phyloP scores from a whole-genome alignment of 441 rosid species.

The Jatropha podagrica region DNA sequence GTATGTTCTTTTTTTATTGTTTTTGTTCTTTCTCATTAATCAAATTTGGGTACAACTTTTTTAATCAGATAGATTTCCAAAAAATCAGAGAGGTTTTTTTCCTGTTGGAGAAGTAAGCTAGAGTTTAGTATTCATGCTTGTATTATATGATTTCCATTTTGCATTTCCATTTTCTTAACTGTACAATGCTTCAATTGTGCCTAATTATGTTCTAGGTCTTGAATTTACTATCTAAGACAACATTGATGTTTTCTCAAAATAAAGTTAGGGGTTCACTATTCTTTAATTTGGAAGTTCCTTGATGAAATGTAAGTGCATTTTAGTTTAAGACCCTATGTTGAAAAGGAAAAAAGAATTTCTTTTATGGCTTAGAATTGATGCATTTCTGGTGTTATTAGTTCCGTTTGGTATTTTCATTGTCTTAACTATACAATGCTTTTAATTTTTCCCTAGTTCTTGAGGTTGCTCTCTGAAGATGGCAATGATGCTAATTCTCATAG shows the following conservation, averaged over 20 bases:
- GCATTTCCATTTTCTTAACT: background rate
- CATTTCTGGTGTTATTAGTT: background rate
- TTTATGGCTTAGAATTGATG: background rate
- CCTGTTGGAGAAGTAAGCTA: too few species aligned
- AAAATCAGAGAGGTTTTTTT: too few species aligned
- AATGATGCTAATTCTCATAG: constrained; percentile 42
- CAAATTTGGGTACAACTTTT: background rate
- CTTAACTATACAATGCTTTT: background rate
- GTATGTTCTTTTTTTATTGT: constrained; percentile 40
- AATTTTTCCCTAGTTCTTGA: constrained; percentile 52
- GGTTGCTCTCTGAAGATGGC: constrained; percentile 69
- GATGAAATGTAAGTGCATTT: constrained; percentile 1
- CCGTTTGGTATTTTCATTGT: background rate
- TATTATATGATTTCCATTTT: background rate
- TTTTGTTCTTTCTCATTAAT: background rate
- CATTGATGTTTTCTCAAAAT: too few species aligned
- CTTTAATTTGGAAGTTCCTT: background rate
- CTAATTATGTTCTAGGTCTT: too few species aligned
- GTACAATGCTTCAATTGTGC: background rate
- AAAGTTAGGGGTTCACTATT: background rate
- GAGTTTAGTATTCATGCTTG: too few species aligned
- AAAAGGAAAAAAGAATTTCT: background rate
- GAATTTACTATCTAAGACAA: too few species aligned
- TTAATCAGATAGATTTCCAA: background rate
- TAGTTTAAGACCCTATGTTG: background rate